These are phyloP conservation scores for Lasiodiplodia sp. DNA, from an alignment of 2,329 filamentous ascomycete genomes.

Conservation along the genomic window DNA sequence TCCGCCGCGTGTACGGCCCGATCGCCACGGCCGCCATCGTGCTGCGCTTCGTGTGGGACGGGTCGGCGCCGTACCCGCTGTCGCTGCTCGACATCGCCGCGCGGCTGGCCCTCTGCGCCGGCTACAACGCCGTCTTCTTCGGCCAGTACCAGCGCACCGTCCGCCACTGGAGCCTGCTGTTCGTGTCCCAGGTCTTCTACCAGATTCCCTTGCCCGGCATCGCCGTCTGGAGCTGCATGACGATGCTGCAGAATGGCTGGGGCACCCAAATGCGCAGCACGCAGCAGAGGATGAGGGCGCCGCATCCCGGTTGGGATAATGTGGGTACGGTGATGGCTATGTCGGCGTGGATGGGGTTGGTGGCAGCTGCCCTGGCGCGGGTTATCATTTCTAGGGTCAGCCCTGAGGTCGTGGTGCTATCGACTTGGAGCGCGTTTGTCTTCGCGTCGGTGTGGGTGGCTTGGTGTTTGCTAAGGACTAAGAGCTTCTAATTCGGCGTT, in stretches of 20 bases:
- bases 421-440: not conserved
- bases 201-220: conserved; percentile 46
- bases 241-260: conserved; percentile 45
- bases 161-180: conserved; percentile 29
- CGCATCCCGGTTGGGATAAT: not conserved
- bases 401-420: not conserved
- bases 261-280: conserved; percentile 43
- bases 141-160: conserved; percentile 33
- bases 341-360: conserved; percentile 3
- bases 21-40: too few species aligned
- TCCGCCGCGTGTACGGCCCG: conserved; percentile 42
- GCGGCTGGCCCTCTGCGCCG: conserved; percentile 34
- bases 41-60: conserved; percentile 41
- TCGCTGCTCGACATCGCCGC: conserved; percentile 38
- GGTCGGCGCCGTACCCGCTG: conserved; percentile 39
- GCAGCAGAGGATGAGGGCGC: not conserved
- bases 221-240: conserved; percentile 46
- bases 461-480: not conserved
- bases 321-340: not conserved
- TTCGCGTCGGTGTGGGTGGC: not conserved
- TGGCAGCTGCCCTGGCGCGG: not conserved
- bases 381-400: not conserved
- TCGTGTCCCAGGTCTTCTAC: conserved; percentile 42
- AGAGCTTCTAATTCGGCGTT: not conserved
- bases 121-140: conserved; percentile 38